phyloP scores from a whole-genome alignment of 1,284 basidiomycete species.

The Trichosporon asahii region DNA sequence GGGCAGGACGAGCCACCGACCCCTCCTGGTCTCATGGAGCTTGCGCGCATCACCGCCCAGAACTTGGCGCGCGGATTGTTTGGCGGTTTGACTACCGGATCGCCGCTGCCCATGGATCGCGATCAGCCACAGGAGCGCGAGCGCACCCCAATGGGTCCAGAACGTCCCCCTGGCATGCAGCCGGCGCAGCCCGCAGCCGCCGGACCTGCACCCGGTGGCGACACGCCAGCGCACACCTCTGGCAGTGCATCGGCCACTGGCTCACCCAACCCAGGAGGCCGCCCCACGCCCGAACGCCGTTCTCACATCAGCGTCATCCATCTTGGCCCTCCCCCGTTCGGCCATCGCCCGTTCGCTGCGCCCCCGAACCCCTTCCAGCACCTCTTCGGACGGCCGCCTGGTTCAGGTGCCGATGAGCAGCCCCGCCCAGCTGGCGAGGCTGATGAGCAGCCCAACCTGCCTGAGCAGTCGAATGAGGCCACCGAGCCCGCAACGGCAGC shows the following conservation, averaged over 20 bases:
- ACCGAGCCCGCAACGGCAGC: too few species aligned
- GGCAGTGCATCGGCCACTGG: background rate
- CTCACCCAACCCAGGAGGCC: background rate
- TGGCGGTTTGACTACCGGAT: conserved; percentile 22
- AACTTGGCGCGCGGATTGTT: conserved; percentile 18
- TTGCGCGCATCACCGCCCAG: background rate
- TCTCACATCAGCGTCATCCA: conserved; percentile 19
- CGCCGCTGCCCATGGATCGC: conserved; percentile 29
- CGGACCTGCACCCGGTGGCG: background rate
- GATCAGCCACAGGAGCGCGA: conserved; percentile 6
- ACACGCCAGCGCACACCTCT: background rate
- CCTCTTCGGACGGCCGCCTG: background rate
- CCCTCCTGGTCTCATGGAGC: conserved; percentile 1
- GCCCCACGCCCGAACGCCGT: conserved; percentile 20
- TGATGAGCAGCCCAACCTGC: background rate
- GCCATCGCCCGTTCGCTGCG: background rate
- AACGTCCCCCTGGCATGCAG: background rate
- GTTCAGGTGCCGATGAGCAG: background rate
- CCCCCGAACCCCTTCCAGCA: background rate
- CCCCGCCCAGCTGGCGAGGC: background rate
- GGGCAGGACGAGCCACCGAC: background rate
- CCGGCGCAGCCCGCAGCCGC: background rate
- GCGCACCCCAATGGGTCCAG: background rate
- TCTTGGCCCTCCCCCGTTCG: background rate
- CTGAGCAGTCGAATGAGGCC: background rate